These are phyloP conservation scores for Mycena kentingensis DNA, from an alignment of 768 basidiomycete genomes.

Conservation along the genomic window DNA sequence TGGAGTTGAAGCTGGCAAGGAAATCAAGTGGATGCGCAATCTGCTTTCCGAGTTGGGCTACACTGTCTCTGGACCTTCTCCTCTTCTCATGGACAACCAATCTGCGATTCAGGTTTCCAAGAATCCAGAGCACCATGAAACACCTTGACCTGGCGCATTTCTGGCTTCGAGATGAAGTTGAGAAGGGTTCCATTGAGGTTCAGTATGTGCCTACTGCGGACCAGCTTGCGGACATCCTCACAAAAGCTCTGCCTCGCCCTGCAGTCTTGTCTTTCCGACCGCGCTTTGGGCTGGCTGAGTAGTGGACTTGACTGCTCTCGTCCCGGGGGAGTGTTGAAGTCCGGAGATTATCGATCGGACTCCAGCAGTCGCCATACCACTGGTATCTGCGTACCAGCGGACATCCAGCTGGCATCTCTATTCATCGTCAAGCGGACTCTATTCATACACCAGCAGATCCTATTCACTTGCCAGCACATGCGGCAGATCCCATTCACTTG, in stretches of 20 bases:
- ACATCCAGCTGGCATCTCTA: no score
- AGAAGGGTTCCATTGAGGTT: constrained; percentile 14
- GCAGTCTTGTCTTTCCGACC: no score
- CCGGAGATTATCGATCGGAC: no score
- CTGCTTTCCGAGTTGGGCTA: constrained; percentile 32
- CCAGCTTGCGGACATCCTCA: constrained; percentile 29
- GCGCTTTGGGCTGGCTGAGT: no score
- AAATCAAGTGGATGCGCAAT: constrained; percentile 34
- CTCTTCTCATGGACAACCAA: constrained; percentile 39
- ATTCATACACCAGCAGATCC: no score
- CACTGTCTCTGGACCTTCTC: constrained; percentile 20
- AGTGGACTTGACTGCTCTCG: no score
- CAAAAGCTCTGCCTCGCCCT: constrained; percentile 29
- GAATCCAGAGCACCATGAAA: constrained; percentile 39
- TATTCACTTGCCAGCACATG: no score
- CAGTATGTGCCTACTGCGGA: constrained; percentile 19
- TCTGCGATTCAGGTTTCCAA: constrained; percentile 34
- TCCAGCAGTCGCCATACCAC: no score
- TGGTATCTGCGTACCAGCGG: no score
- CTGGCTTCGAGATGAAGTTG: constrained; percentile 28
- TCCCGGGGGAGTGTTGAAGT: no score
- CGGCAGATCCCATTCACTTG: no score
- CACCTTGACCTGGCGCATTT: constrained; percentile 31
- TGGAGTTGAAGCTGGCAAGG: constrained; percentile 31
- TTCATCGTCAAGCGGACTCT: no score